These are phyloP conservation scores for Fusarium tupiense DNA, from an alignment of 2,329 filamentous ascomycete species.

Conservation along the genomic window DNA sequence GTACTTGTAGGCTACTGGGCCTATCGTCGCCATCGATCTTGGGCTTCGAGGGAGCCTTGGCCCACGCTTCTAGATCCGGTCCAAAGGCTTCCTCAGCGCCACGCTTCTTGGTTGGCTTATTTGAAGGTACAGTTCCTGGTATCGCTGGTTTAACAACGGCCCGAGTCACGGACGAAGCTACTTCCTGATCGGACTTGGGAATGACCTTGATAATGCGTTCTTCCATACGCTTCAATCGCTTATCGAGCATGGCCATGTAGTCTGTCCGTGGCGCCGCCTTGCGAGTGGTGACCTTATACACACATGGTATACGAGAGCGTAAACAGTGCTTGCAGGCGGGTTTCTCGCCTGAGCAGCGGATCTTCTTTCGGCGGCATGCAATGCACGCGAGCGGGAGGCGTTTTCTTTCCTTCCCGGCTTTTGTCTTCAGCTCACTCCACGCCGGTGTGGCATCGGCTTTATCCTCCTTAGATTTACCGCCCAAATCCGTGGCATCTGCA, in stretches of 20 bases:
- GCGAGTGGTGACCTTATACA: constrained; percentile 95
- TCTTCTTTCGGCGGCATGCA: constrained; percentile 95
- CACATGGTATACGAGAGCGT: constrained; percentile 90
- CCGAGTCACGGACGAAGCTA: constrained; percentile 73
- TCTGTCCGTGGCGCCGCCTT: constrained; percentile 95
- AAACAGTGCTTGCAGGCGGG: constrained; percentile 97
- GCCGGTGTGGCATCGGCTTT: constrained; percentile 69
- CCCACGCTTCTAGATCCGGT: constrained; percentile 83
- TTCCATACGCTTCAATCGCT: constrained; percentile 95
- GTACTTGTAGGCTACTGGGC: constrained; percentile 64
- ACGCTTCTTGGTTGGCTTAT: constrained; percentile 76
- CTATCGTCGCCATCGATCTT: constrained; percentile 55
- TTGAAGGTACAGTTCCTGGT: constrained; percentile 60
- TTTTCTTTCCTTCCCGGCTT: constrained; percentile 95
- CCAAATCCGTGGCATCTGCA: constrained; percentile 64
- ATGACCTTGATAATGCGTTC: constrained; percentile 96
- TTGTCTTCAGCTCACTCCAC: constrained; percentile 88
- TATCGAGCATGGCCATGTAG: constrained; percentile 99
- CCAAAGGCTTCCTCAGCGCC: constrained; percentile 88
- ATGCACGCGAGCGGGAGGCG: constrained; percentile 93
- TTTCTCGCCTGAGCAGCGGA: constrained; percentile 96
- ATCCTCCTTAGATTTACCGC: constrained; percentile 64
- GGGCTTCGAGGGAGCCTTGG: constrained; percentile 65
- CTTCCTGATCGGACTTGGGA: constrained; percentile 82
- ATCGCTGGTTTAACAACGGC: constrained; percentile 86